Evolutionary conservation across 2,329 filamentous ascomycete genomes (phyloP), one percentile per base, ranked within the genome.

Genomic region (Botrytis aclada): DNA sequence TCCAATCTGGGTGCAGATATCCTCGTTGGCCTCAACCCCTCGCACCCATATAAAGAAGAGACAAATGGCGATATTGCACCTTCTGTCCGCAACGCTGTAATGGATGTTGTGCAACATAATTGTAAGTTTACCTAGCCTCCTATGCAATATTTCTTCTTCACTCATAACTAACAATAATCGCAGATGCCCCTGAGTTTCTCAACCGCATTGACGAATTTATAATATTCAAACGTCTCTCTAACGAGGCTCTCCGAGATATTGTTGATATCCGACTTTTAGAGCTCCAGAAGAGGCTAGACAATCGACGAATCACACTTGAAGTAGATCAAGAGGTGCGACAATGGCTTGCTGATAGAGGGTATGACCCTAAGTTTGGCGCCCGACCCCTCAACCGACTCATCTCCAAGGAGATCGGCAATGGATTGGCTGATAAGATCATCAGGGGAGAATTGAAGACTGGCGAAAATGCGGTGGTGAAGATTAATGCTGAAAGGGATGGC

Each of bases 171-270:
- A 76, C 54, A 25, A 18, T 25, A 20, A 51, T 34, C 5, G 25
- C 41, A 78, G 77, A 98, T 81, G 90, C 95, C 8, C 96, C 96
- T 4, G 96, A 98, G 81, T 99, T 98, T 86, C 88, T 98, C 76
- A 98, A 99, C 84, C 89, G 96, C 32, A 94, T 98, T 75, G 95
- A 98, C 82, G 95, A 97, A 74, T 98, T 98, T 84, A 98, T 98
- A 81, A 85, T 98, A 80, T 98, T 98, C 86, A 95, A 95, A 83
- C 89, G 95, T 14, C 88, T 98, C 3, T 93, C 93, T 0, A 87
- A 87, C 43, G 85, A 87, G 29, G 95, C 95, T 25, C 87, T 98
- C 72, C 88, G 94, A 43, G 95, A 97, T 80, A 98, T 98, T 76
- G 94, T 98, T 66, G 94, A 98, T 79, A 98, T 98, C 76, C 89